Evolutionary conservation across 2,329 filamentous ascomycete genomes (phyloP).

Genomic region (Mariannaea elegans): DNA sequence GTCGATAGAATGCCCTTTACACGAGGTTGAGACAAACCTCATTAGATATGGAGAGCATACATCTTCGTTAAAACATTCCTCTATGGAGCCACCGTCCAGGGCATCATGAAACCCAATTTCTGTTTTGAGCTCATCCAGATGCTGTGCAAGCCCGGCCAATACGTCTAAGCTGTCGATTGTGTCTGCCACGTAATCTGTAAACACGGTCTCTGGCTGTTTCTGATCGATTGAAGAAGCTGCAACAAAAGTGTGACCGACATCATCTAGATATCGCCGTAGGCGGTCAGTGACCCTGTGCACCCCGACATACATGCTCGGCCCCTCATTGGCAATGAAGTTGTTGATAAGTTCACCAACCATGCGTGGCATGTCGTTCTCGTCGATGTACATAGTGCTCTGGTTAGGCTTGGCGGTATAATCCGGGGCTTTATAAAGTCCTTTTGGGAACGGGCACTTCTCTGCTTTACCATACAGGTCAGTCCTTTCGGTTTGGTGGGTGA

Average conservation of each 20-base stretch:
- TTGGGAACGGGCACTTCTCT: neutral
- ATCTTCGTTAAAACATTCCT: no score
- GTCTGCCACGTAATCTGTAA: constrained; percentile 34
- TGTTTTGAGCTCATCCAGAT: constrained; percentile 31
- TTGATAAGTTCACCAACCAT: constrained; percentile 33
- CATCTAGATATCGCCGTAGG: constrained; percentile 29
- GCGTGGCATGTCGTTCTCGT: constrained; percentile 15
- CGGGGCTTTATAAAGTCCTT: constrained; percentile 4
- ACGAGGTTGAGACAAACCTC: neutral
- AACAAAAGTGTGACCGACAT: constrained; percentile 25
- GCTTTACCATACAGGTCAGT: neutral
- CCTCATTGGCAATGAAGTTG: constrained; percentile 31
- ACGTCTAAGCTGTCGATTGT: constrained; percentile 32
- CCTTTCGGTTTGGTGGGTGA: neutral
- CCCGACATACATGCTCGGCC: constrained; percentile 22
- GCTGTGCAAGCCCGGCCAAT: constrained; percentile 33
- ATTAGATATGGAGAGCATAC: no score
- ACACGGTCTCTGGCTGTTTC: constrained; percentile 5
- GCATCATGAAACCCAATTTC: no score
- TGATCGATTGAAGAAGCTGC: no score
- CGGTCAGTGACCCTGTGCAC: constrained; percentile 30
- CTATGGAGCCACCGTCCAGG: no score
- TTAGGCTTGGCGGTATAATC: constrained; percentile 4
- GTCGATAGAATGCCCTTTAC: constrained; percentile 14
- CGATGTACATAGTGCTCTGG: neutral